Base-by-base conservation (phyloP, 2,329 filamentous ascomycete genomes). In the Thielaviopsis populi region DNA sequence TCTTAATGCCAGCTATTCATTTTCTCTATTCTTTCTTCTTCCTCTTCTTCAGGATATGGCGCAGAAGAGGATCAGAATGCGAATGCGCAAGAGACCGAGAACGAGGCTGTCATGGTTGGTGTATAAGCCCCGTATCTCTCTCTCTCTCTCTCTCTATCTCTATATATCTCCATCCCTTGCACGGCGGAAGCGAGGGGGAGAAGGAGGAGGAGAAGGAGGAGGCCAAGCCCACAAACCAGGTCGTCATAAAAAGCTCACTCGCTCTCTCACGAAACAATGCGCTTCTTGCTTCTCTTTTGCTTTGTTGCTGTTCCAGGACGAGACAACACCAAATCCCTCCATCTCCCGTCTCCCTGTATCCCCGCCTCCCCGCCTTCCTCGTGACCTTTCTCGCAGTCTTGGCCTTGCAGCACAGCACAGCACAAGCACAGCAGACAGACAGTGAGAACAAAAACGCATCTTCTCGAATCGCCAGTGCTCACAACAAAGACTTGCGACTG, bases 231-330 rank as follows among this genome's bases (percentile, higher is more conserved):
- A 56, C 53, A n/a, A 56, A 56, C 53, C 53, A 56, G 27, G 27
- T 56, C 53, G 53, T 56, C 53, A 56, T 56, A 37, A n/a, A 37
- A n/a, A 56, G 53, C 8, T 8, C 33, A 37, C 24, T 33, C 13
- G 15, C 24, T 13, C 24, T 15, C 17, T n/a, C 10, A 56, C 27
- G 7, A 37, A 37, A 56, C 27, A 53, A 50, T 56, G 13, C 22
- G 53, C 15, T 33, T 30, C 4, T 30, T 56, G 8, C 50, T 56
- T 56, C 17, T 56, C 15, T 19, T 19, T n/a, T 56, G 10, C 46
- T 37, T n/a, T n/a, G n/a, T n/a, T 56, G 33, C 53, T 56, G 53
- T 56, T 56, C 27, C 53, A 37, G 53, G 30, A 56, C 53, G 37
- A 56, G 53, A 56, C 46, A 22, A 50, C n/a, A 24, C 13, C 19